Evolutionary conservation across 139 green algal genomes (phyloP).

Genomic region (Zygnema cylindricum): DNA sequence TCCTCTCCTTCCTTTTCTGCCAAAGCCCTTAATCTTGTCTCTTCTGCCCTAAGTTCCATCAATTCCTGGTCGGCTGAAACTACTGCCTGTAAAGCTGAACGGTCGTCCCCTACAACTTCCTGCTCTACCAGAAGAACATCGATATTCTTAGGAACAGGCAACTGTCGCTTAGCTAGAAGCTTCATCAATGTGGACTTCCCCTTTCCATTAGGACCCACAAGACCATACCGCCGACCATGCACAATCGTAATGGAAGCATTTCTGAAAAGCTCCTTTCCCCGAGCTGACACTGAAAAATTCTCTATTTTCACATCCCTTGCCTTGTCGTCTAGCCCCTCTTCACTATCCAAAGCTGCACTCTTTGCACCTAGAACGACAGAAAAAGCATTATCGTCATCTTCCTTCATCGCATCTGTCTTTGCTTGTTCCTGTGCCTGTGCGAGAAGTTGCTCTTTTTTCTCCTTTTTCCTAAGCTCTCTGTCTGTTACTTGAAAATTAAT

Average conservation of each 20-base stretch:
- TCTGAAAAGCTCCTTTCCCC: constrained; percentile 96
- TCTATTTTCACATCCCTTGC: constrained; percentile 95
- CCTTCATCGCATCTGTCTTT: constrained; percentile 83
- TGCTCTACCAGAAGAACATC: constrained; percentile 99
- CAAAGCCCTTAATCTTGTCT: constrained; percentile 74
- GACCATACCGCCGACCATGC: constrained; percentile 79
- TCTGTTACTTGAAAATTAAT: constrained; percentile 40
- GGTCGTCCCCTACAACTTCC: constrained; percentile 86
- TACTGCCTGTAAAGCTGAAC: constrained; percentile 74
- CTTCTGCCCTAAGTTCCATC: constrained; percentile 85
- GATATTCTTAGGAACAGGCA: constrained; percentile 94
- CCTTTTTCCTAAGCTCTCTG: constrained; percentile 62
- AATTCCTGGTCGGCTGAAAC: constrained; percentile 95
- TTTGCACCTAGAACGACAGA: constrained; percentile 86
- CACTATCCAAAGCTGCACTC: constrained; percentile 69
- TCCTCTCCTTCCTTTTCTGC: constrained; percentile 32
- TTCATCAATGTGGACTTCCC: constrained; percentile 98
- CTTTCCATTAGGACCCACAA: constrained; percentile 88
- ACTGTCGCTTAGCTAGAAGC: constrained; percentile 81
- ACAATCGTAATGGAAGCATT: constrained; percentile 91
- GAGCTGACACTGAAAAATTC: constrained; percentile 93
- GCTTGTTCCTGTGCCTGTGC: constrained; percentile 60
- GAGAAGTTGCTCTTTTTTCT: constrained; percentile 63
- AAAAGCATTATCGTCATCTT: constrained; percentile 96
- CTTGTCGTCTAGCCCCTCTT: constrained; percentile 64